Percentiles rank a stretch among this genome's conserved stretches.
Conservation (phyloP, 495 filamentous ascomycete species). For the Clavariopsis aquatica region DNA sequence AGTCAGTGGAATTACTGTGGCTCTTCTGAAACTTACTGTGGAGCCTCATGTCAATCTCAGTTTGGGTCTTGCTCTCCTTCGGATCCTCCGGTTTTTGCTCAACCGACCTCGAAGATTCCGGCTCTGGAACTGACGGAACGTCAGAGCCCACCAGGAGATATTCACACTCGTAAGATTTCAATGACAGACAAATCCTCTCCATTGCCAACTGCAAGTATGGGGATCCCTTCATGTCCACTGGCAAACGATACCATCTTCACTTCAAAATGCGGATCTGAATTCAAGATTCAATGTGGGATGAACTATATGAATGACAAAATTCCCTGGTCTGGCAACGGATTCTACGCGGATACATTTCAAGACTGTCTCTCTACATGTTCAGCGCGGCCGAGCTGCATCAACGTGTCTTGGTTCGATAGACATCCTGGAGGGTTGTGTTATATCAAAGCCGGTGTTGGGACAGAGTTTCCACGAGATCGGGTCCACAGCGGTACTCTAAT, state of each 20-base stretch:
- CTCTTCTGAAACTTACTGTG: background rate
- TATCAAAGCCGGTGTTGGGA: slow-evolving; percentile 14
- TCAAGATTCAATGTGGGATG: slow-evolving; percentile 18
- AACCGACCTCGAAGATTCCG: background rate
- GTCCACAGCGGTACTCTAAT: slow-evolving; percentile 10
- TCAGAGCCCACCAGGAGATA: background rate
- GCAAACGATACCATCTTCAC: slow-evolving; percentile 22
- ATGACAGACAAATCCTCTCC: no score
- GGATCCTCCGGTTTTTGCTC: background rate
- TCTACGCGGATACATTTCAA: slow-evolving; percentile 9
- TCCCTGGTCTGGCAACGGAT: slow-evolving; percentile 7
- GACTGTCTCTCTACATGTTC: slow-evolving; percentile 23
- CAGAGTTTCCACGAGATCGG: background rate
- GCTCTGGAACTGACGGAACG: no score
- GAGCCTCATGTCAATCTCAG: background rate
- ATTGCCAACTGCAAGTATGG: background rate
- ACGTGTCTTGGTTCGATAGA: slow-evolving; percentile 14
- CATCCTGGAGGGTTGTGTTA: slow-evolving; percentile 20
- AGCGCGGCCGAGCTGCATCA: slow-evolving; percentile 4
- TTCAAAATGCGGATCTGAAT: slow-evolving; percentile 24
- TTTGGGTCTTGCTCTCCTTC: slow-evolving; percentile 6
- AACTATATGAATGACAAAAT: slow-evolving; percentile 24
- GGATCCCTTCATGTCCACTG: slow-evolving; percentile 6
- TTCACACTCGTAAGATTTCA: no score
- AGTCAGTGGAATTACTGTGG: slow-evolving; percentile 30